These are phyloP conservation scores for Fusarium humuli DNA, from an alignment of 2,329 filamentous ascomycete genomes.

Conservation along the genomic window DNA sequence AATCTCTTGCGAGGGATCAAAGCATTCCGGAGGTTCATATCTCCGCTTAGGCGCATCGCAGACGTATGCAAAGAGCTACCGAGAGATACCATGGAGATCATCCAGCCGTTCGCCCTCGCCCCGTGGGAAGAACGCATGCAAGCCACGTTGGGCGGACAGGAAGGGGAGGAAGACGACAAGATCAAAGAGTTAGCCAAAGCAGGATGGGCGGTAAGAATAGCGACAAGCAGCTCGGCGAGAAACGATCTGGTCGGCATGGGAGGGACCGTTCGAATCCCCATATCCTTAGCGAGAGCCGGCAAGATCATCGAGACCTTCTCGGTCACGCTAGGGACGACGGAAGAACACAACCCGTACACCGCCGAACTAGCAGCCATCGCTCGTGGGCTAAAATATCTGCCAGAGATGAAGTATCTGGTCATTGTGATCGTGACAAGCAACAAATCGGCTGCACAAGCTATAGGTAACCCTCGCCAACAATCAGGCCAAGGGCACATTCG, in stretches of 20 bases:
- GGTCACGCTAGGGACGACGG: neutral
- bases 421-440: neutral
- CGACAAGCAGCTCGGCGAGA: conserved; percentile 34
- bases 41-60: neutral
- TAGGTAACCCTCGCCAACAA: neutral
- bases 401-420: neutral
- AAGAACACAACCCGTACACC: neutral
- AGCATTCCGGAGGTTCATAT: neutral
- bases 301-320: neutral
- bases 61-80: neutral
- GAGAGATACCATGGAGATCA: neutral
- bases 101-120: neutral
- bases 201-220: conserved; percentile 17
- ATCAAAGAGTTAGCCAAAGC: conserved; percentile 3
- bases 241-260: conserved; percentile 36
- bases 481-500: neutral
- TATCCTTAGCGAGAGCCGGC: neutral
- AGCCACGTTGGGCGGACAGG: neutral
- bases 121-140: neutral
- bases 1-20: neutral
- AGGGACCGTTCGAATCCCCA: conserved; percentile 6
- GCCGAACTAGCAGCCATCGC: neutral
- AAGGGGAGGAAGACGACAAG: conserved; percentile 26
- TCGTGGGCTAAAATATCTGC: neutral
- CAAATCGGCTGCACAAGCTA: neutral